Conservation (phyloP, 1,284 basidiomycete species). For the Phellopilus nigrolimitatus region DNA sequence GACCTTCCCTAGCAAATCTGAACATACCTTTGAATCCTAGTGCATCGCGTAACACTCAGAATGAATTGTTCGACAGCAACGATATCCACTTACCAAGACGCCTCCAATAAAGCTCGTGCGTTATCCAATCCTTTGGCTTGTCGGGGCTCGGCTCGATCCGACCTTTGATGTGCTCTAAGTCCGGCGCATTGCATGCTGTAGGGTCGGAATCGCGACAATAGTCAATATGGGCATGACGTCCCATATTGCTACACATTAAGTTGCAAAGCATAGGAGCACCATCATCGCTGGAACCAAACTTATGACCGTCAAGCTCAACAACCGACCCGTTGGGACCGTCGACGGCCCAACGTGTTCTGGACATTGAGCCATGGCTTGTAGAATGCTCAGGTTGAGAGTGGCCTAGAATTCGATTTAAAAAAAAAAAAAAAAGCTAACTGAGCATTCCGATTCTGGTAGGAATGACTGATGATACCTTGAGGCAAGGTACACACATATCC, state of each 20-base stretch:
- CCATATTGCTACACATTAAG: too few species aligned
- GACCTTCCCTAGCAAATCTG: constrained; percentile 30
- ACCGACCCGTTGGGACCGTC: constrained; percentile 42
- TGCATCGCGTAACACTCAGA: constrained; percentile 39
- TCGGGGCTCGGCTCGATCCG: too few species aligned
- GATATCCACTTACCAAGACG: too few species aligned
- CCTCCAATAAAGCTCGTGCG: too few species aligned
- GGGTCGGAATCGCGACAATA: too few species aligned
- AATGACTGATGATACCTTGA: too few species aligned
- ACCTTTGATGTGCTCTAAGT: too few species aligned
- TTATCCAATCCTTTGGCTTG: too few species aligned
- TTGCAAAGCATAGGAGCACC: constrained; percentile 64
- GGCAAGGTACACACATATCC: constrained; percentile 57
- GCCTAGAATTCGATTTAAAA: constrained; percentile 45
- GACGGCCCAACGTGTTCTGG: constrained; percentile 48
- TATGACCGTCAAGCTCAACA: constrained; percentile 50
- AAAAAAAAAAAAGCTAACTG: too few species aligned
- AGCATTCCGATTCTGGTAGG: too few species aligned
- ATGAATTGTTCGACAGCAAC: constrained; percentile 45
- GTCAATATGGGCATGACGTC: too few species aligned
- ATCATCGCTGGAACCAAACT: constrained; percentile 51
- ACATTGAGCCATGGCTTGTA: constrained; percentile 62
- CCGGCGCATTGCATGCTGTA: too few species aligned
- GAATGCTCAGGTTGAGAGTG: constrained; percentile 60
- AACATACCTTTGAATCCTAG: constrained; percentile 31